These are phyloP conservation scores for Domatiomyces catenatus DNA, from an alignment of 2,329 filamentous ascomycete species.

Conservation along the genomic window DNA sequence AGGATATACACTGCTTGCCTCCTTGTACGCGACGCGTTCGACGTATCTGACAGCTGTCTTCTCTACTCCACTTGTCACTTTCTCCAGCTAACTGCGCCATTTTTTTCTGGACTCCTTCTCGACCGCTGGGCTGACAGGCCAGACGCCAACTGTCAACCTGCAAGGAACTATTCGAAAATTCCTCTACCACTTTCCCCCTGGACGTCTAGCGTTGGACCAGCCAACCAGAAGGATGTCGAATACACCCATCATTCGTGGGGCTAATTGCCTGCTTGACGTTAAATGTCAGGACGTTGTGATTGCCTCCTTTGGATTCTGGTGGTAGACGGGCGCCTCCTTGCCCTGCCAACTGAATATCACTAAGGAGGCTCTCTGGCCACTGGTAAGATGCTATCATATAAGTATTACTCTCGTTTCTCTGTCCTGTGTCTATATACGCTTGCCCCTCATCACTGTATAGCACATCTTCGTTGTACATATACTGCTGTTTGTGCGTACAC, in stretches of 20 bases:
- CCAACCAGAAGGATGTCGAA: neutral
- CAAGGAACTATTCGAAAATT: neutral
- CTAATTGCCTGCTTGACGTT: neutral
- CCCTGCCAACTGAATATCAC: neutral
- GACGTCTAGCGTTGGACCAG: neutral
- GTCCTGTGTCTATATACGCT: neutral
- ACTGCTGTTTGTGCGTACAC: neutral
- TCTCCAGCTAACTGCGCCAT: neutral
- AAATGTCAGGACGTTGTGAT: neutral
- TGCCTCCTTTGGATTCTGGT: neutral
- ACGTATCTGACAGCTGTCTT: neutral
- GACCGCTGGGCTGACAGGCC: no score
- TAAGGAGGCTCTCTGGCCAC: neutral
- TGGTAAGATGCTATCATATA: neutral
- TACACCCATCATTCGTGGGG: neutral
- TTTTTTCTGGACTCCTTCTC: no score
- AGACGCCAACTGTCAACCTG: neutral
- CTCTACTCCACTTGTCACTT: neutral
- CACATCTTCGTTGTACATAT: neutral
- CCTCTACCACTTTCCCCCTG: neutral
- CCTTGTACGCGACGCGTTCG: neutral
- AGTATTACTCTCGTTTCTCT: neutral
- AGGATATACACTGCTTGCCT: neutral
- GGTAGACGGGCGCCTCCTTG: neutral
- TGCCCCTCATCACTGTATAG: neutral